A percentile compares a stretch with the other conserved stretches of the same genome.
Conservation (phyloP, 1,139 yeast species). For the Hyphopichia khmerensis region DNA sequence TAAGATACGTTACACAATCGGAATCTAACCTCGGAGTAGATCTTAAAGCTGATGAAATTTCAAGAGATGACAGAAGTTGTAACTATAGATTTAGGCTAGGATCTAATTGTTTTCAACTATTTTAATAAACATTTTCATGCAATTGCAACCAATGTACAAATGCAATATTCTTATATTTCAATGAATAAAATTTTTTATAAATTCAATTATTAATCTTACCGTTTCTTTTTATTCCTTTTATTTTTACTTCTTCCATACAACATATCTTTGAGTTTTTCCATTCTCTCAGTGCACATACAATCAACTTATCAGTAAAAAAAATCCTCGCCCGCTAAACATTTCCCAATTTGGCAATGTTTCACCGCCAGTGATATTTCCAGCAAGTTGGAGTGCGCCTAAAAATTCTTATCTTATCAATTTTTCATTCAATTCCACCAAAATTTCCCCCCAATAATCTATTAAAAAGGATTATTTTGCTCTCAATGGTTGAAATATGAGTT, state of each 20-base stretch:
- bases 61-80: slow-evolving; percentile 8
- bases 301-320: no score
- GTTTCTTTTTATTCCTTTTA: no score
- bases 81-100: slow-evolving; percentile 33
- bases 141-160: background rate
- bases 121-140: background rate
- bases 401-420: slow-evolving; percentile 4
- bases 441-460: background rate
- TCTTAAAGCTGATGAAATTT: background rate
- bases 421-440: background rate
- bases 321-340: background rate
- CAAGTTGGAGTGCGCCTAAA: background rate
- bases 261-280: no score
- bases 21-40: slow-evolving; percentile 2
- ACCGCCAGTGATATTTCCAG: no score
- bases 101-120: slow-evolving; percentile 17
- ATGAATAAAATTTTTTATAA: no score
- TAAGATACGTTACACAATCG: slow-evolving; percentile 39
- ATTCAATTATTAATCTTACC: no score
- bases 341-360: background rate
- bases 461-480: slow-evolving; percentile 8
- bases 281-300: no score
- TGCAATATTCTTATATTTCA: no score
- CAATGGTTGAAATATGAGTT: background rate
- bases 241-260: no score